These are phyloP conservation scores for barrel medic (Medicago truncatula) DNA, from an alignment of 306 rosid genomes.

Conservation along the genomic window MtrunA17r5.0-ANR NC_053045.1:951001-951500, in stretches of 20 bases:
- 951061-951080: conserved; percentile 44
- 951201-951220: conserved; percentile 17
- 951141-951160: conserved; percentile 31
- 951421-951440: conserved; percentile 49
- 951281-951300: neutral
- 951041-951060: conserved; percentile 45
- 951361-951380: neutral
- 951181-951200: conserved; percentile 34
- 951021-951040: conserved; percentile 22
- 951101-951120: conserved; percentile 46
- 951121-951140: conserved; percentile 55
- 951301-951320: neutral
- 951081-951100: conserved; percentile 44
- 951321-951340: neutral
- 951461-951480: conserved; percentile 45
- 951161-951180: conserved; percentile 33
- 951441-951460: conserved; percentile 46
- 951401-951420: conserved; percentile 47
- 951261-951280: neutral
- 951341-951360: neutral
- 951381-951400: neutral
- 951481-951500: conserved; percentile 43
- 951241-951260: neutral
- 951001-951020: conserved; percentile 29
- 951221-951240: neutral